Evolutionary conservation across 495 filamentous ascomycete species (phyloP).

Genomic region (Amniculicola lignicola): DNA sequence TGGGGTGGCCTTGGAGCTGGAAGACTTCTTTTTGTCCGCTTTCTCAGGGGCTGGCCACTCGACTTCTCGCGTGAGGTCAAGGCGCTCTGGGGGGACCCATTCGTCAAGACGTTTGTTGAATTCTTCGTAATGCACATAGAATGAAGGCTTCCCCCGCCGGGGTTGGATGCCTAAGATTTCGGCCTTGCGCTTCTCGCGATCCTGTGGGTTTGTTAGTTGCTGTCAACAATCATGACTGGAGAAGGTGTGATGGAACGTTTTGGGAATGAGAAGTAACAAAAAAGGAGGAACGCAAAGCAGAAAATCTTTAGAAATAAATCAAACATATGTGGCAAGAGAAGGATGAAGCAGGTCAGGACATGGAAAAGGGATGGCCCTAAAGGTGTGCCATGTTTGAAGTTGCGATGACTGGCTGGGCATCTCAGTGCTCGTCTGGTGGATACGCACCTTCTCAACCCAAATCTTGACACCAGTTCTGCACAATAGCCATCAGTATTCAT

Average conservation of each 20-base stretch:
- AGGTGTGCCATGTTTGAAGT: too few species aligned
- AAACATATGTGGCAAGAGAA: too few species aligned
- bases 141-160: slow-evolving; percentile 62
- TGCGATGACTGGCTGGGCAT: too few species aligned
- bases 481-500: slow-evolving; percentile 17
- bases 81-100: slow-evolving; percentile 78
- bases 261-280: slow-evolving; percentile 7
- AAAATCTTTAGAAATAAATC: too few species aligned
- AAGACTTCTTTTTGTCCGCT: slow-evolving; percentile 34
- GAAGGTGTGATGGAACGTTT: slow-evolving; percentile 30
- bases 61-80: slow-evolving; percentile 76
- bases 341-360: too few species aligned
- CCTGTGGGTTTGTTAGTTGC: slow-evolving; percentile 46
- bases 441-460: slow-evolving; percentile 64
- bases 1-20: slow-evolving; percentile 28
- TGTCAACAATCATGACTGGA: neutral
- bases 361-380: too few species aligned
- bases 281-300: too few species aligned
- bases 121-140: slow-evolving; percentile 89
- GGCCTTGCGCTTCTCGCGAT: slow-evolving; percentile 81
- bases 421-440: neutral
- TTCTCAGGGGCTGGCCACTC: slow-evolving; percentile 68
- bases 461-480: slow-evolving; percentile 70
- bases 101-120: slow-evolving; percentile 99
- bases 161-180: slow-evolving; percentile 88